Conservation (phyloP, 2,329 filamentous ascomycete species). For the Echinosphaeria canescens region DNA sequence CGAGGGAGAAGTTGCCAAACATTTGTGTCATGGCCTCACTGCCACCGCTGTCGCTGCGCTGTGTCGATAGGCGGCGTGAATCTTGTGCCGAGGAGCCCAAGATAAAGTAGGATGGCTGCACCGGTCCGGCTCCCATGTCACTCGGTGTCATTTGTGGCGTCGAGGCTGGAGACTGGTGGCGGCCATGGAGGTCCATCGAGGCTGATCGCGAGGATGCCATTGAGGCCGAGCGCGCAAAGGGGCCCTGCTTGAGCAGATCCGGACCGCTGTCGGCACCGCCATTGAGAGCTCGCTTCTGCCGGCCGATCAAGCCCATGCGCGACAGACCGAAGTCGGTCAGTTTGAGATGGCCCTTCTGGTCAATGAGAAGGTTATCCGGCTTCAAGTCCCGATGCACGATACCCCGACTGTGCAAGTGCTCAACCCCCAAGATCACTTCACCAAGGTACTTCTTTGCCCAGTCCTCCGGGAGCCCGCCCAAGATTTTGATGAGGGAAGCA, state of each 20-base stretch:
- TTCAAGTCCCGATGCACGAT: conserved; percentile 96
- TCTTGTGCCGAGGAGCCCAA: conserved; percentile 36
- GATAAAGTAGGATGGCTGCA: conserved; percentile 86
- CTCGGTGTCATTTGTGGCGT: conserved; percentile 81
- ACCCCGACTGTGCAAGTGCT: conserved; percentile 81
- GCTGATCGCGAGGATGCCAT: conserved; percentile 80
- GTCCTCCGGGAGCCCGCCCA: conserved; percentile 82
- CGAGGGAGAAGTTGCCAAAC: conserved; percentile 59
- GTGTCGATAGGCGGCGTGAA: conserved; percentile 50
- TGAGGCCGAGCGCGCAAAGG: conserved; percentile 70
- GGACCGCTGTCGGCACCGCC: conserved; percentile 64
- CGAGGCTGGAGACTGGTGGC: conserved; percentile 51
- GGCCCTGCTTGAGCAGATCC: conserved; percentile 79
- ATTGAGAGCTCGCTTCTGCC: conserved; percentile 83
- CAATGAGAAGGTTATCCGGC: conserved; percentile 91
- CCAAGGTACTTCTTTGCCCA: conserved; percentile 97
- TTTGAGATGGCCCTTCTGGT: conserved; percentile 91
- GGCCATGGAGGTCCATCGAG: conserved; percentile 71
- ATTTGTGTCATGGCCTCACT: conserved; percentile 71
- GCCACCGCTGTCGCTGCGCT: conserved; percentile 79
- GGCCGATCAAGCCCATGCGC: conserved; percentile 87
- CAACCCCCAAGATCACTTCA: conserved; percentile 90
- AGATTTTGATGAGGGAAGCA: conserved; percentile 83
- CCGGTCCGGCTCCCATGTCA: conserved; percentile 36
- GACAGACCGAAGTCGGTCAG: conserved; percentile 95